These are phyloP conservation scores for Leonotis leonurus DNA, from an alignment of 257 asterid genomes.

Conservation along the genomic window DNA sequence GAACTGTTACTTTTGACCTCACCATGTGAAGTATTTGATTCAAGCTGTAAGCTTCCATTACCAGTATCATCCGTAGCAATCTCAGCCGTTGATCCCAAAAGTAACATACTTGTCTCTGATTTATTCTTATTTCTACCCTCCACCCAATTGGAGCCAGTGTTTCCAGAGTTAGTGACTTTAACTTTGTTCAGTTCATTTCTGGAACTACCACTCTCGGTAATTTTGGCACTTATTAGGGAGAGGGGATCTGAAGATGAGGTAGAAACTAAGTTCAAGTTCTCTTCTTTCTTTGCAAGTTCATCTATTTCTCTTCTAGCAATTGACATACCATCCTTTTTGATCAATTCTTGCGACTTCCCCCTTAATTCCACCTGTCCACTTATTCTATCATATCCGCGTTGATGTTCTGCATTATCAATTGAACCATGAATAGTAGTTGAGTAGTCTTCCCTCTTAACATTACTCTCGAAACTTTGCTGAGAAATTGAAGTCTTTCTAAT, in stretches of 20 bases:
- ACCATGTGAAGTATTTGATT: conserved; percentile 16
- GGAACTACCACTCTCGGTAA: conserved; percentile 18
- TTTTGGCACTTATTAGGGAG: conserved; percentile 22
- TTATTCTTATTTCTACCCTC: conserved; percentile 23
- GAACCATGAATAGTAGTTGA: conserved; percentile 24
- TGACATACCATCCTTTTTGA: conserved; percentile 26
- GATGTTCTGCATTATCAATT: conserved; percentile 32
- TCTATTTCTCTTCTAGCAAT: conserved; percentile 28
- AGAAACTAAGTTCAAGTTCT: conserved; percentile 24
- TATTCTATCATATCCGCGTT: conserved; percentile 28
- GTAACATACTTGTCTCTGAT: conserved; percentile 22
- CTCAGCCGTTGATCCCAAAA: conserved; percentile 19
- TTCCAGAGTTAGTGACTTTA: conserved; percentile 21
- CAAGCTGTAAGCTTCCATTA: conserved; percentile 21
- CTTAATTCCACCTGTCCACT: conserved; percentile 36
- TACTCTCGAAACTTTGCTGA: conserved; percentile 35
- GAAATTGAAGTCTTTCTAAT: conserved; percentile 34
- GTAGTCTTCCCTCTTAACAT: conserved; percentile 30
- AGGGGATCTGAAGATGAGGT: conserved; percentile 30
- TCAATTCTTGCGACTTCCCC: conserved; percentile 32
- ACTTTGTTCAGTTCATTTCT: conserved; percentile 25
- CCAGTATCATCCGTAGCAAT: conserved; percentile 21
- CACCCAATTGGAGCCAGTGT: conserved; percentile 21
- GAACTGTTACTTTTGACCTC: conserved; percentile 19
- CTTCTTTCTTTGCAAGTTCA: conserved; percentile 32